These are phyloP conservation scores for Botrytis cinerea DNA, from an alignment of 2,329 filamentous ascomycete species.

Conservation along the genomic window DNA sequence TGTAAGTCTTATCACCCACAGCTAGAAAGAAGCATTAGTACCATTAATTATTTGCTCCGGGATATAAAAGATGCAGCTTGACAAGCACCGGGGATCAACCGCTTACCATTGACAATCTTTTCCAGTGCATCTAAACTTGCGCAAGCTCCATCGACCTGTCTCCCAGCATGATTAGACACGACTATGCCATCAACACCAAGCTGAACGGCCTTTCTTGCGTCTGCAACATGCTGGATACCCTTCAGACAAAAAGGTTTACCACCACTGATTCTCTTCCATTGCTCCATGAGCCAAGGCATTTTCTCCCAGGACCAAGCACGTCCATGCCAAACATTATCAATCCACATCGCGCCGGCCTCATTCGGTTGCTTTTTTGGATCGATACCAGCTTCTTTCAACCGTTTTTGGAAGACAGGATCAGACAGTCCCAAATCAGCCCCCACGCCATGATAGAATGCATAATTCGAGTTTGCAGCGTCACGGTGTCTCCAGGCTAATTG, in stretches of 20 bases:
- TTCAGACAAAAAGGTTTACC: conserved; percentile 62
- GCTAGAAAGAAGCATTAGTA: conserved; percentile 18
- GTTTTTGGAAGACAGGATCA: conserved; percentile 60
- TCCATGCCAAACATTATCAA: conserved; percentile 65
- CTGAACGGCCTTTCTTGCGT: conserved; percentile 59
- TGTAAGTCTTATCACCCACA: conserved; percentile 60
- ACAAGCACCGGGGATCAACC: too few species aligned
- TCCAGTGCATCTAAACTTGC: conserved; percentile 61
- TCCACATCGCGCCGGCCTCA: conserved; percentile 61
- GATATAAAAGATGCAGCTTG: not conserved
- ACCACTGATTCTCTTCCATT: conserved; percentile 59
- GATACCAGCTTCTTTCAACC: conserved; percentile 53
- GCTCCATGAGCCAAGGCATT: conserved; percentile 59
- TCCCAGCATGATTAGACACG: conserved; percentile 58
- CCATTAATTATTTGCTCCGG: not conserved
- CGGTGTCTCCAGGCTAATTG: conserved; percentile 63
- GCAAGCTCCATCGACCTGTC: conserved; percentile 62
- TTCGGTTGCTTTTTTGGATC: conserved; percentile 54
- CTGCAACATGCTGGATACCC: conserved; percentile 61
- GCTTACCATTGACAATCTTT: conserved; percentile 54
- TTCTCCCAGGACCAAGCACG: conserved; percentile 64
- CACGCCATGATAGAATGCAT: conserved; percentile 62
- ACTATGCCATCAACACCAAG: conserved; percentile 62
- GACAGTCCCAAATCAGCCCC: conserved; percentile 59
- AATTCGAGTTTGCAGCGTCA: conserved; percentile 58